These are phyloP conservation scores for Cutaneotrichosporon daszewskae DNA, from an alignment of 1,284 basidiomycete species.

Conservation along the genomic window DNA sequence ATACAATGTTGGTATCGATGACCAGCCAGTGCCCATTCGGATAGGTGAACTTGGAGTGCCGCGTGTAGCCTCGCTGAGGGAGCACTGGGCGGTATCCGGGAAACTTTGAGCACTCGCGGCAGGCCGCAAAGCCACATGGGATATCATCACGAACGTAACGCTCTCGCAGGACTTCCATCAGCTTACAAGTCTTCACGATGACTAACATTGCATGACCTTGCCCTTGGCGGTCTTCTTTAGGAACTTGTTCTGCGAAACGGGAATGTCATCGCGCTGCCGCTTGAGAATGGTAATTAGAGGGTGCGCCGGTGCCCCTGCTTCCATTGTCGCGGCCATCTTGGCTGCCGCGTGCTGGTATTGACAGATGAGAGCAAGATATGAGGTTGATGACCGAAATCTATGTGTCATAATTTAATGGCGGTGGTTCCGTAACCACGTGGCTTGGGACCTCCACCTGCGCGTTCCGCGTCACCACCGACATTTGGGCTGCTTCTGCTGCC, in stretches of 20 bases:
- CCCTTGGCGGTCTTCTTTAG: slow-evolving; percentile 92
- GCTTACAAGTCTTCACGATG: neutral
- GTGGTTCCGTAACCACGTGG: neutral
- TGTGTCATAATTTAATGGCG: neutral
- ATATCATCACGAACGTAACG: slow-evolving; percentile 91
- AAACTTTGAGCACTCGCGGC: slow-evolving; percentile 56
- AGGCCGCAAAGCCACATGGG: slow-evolving; percentile 75
- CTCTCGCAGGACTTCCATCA: slow-evolving; percentile 71
- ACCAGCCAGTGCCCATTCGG: slow-evolving; percentile 68
- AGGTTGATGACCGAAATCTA: neutral
- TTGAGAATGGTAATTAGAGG: slow-evolving; percentile 67
- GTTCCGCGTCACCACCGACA: neutral
- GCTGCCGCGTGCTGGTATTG: neutral
- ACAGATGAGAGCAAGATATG: no score
- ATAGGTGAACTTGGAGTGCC: slow-evolving; percentile 47
- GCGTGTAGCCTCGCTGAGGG: slow-evolving; percentile 53
- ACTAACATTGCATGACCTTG: slow-evolving; percentile 82
- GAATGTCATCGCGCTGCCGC: slow-evolving; percentile 64
- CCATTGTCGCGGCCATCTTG: slow-evolving; percentile 15
- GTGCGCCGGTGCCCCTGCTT: slow-evolving; percentile 8
- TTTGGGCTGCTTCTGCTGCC: neutral
- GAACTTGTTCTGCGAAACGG: slow-evolving; percentile 77
- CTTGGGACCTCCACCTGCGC: neutral
- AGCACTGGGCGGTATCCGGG: slow-evolving; percentile 49
- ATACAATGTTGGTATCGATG: slow-evolving; percentile 92